Evolutionary conservation across 495 filamentous ascomycete species (phyloP), one percentile per base, ranked within the genome.

Genomic region (Stereocaulon alpinum): DNA sequence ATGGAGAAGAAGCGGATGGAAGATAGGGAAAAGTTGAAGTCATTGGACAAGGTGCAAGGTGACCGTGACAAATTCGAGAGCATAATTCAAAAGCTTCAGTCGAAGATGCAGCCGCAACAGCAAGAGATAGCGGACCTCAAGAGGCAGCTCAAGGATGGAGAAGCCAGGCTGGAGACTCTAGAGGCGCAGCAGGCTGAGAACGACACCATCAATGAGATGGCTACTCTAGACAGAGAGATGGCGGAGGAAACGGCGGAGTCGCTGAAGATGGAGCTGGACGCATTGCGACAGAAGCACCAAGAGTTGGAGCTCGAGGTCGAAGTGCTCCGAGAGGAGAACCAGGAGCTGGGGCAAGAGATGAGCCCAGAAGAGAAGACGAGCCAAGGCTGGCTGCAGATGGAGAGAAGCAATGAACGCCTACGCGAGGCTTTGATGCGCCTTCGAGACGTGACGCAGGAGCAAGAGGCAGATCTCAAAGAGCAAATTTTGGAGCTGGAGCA

Each of bases 191-290:
- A 91, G 66, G 86, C 84, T 0, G 90, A 96, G 55, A 82, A 93
- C 71, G 93, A 96, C 18, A 80, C 83, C 6, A 76, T 86, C 17
- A 73, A 96, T 71, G 94, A 98, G 74, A 85, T 95, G 74, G 88
- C 89, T 18, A 85, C 86, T 0, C 74, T 98, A 20, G 93, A 98
- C 67, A 79, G 89, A 17, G 92, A 97, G 70, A 96, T 97, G 90
- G 94, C 93, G 2, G 92, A 96, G 70, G 92, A 97, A 67, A 88
- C 82, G 40, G 86, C 87, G 6, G 93, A 97, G 62, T 80, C 81
- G 18, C 76, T 85, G 37, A 91, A 87, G 68, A 78, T 81, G 2
- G 93, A 97, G 70, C 76, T 91, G 20, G 88, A 95, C n/a, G 75
- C 81, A 5, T 71, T 95, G 47, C 85, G 86, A 63, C 71, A 77